These are phyloP conservation scores for Blastobotrys buckinghamii DNA, from an alignment of 1,139 yeast species.

Conservation along the genomic window DNA sequence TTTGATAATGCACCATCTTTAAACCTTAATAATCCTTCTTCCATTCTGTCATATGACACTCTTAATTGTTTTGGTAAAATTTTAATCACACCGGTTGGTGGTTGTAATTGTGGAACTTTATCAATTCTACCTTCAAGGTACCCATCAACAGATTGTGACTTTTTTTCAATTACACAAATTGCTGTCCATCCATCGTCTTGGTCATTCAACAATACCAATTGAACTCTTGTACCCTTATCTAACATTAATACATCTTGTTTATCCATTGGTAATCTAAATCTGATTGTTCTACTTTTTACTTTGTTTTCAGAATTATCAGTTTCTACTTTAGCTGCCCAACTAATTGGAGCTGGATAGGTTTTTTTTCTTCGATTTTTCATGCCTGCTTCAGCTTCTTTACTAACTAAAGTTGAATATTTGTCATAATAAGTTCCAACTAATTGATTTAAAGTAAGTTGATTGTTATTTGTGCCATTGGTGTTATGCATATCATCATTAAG, in stretches of 20 bases:
- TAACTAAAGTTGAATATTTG: background rate
- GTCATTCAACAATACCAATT: background rate
- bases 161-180: background rate
- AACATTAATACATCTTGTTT: background rate
- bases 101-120: background rate
- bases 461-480: too few relatives aligned
- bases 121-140: background rate
- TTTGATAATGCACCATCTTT: background rate
- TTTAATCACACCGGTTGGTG: background rate
- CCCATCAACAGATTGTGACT: background rate
- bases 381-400: background rate
- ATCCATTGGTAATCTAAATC: background rate
- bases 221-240: background rate
- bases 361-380: background rate
- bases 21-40: background rate
- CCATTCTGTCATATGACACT: constrained; percentile 1
- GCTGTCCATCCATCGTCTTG: background rate
- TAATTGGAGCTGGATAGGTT: background rate
- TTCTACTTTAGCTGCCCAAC: background rate
- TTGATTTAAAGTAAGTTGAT: too few relatives aligned
- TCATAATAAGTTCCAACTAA: background rate
- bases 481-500: too few relatives aligned
- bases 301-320: background rate
- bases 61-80: background rate
- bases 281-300: background rate